These are phyloP conservation scores for Cordyceps sp. DNA, from an alignment of 2,329 filamentous ascomycete genomes.

Conservation along the genomic window DNA sequence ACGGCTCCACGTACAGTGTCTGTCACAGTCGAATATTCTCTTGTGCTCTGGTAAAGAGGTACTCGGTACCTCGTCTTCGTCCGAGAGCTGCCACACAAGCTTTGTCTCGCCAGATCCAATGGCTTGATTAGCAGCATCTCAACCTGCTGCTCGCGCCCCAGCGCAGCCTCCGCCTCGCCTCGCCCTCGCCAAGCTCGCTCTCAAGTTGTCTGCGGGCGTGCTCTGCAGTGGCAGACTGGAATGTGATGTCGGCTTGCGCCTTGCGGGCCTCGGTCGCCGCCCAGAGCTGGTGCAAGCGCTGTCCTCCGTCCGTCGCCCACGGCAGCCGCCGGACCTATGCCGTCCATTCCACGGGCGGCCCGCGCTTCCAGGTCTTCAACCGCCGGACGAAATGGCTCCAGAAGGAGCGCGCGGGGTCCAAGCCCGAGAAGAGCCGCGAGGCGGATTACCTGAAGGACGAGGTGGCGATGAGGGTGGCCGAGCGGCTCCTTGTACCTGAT, in stretches of 20 bases:
- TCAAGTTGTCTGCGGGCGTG: neutral
- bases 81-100: too few relatives aligned
- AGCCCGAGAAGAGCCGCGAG: conserved; percentile 55
- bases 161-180: too few relatives aligned
- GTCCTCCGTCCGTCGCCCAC: conserved; percentile 5
- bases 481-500: conserved; percentile 54
- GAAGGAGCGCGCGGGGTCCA: conserved; percentile 65
- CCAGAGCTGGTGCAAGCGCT: conserved; percentile 8
- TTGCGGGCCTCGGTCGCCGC: conserved; percentile 9
- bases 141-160: too few relatives aligned
- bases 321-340: conserved; percentile 46
- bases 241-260: conserved; percentile 15
- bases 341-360: conserved; percentile 58
- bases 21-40: too few relatives aligned
- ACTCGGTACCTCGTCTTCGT: too few relatives aligned
- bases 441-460: conserved; percentile 92
- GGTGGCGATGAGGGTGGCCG: conserved; percentile 67
- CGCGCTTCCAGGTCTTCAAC: conserved; percentile 84
- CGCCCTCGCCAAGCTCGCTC: neutral
- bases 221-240: conserved; percentile 4
- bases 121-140: too few relatives aligned
- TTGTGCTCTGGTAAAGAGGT: too few relatives aligned
- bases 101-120: too few relatives aligned
- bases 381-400: conserved; percentile 75
- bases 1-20: too few relatives aligned